Percentiles rank a stretch among this genome's conserved stretches.
phyloP scores from a whole-genome alignment of 2,329 filamentous ascomycete genomes.

The Paramyrothecium roridum region DNA sequence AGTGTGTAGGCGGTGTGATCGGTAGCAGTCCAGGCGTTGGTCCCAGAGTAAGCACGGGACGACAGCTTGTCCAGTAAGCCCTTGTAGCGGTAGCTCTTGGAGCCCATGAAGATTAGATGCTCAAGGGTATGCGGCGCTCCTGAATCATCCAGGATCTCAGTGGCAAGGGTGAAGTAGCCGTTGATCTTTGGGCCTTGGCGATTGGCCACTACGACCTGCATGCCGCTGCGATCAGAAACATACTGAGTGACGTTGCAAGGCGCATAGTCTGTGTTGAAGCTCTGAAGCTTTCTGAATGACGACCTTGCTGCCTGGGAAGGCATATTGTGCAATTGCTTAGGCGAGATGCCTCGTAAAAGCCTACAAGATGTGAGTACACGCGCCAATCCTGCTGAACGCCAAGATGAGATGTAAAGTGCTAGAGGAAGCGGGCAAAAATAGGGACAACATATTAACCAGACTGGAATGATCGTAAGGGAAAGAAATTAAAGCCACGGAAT shows the following conservation, averaged over 20 bases:
- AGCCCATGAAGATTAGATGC: slow-evolving; percentile 84
- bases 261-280: slow-evolving; percentile 86
- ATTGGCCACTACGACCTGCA: slow-evolving; percentile 91
- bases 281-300: slow-evolving; percentile 80
- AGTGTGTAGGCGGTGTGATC: slow-evolving; percentile 97
- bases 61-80: slow-evolving; percentile 92
- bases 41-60: slow-evolving; percentile 86
- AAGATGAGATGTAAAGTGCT: too few species aligned
- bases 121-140: slow-evolving; percentile 87
- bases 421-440: too few species aligned
- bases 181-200: slow-evolving; percentile 91
- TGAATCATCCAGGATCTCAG: slow-evolving; percentile 96
- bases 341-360: neutral
- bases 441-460: too few species aligned
- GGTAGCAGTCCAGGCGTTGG: slow-evolving; percentile 95
- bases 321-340: slow-evolving; percentile 38
- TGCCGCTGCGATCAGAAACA: slow-evolving; percentile 90
- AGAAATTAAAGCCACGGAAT: too few species aligned
- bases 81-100: slow-evolving; percentile 90
- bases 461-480: too few species aligned
- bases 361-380: neutral
- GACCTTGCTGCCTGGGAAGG: slow-evolving; percentile 43
- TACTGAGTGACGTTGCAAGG: slow-evolving; percentile 89
- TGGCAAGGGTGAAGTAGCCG: slow-evolving; percentile 92
- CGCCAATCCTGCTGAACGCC: too few species aligned